Conservation (phyloP, 805 yeast species). For the Wickerhamomyces bovis region DNA sequence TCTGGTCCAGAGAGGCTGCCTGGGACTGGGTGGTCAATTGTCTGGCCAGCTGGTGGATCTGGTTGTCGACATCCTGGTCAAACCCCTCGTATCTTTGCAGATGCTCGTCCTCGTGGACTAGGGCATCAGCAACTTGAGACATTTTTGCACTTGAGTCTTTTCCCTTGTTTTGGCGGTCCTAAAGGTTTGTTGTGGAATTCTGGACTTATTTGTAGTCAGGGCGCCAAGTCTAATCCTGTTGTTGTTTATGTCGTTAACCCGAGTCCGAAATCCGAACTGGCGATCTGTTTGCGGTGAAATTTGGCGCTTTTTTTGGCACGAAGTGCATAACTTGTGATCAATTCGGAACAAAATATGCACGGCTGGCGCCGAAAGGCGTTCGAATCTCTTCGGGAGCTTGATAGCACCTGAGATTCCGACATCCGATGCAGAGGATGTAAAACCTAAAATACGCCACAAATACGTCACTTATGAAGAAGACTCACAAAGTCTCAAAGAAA, state of each 20-base stretch:
- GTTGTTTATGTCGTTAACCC: neutral
- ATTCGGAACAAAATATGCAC: no score
- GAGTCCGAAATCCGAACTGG: neutral
- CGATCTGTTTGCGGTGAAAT: neutral
- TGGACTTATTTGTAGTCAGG: no score
- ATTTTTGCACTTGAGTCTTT: neutral
- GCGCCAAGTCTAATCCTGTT: neutral
- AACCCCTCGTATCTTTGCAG: constrained; percentile 23
- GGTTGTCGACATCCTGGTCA: constrained; percentile 21
- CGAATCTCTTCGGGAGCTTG: no score
- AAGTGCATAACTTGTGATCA: no score
- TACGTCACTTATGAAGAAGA: no score
- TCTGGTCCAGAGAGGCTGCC: neutral
- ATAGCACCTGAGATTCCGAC: no score
- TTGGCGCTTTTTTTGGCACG: no score
- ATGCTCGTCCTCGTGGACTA: neutral
- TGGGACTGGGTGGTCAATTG: constrained; percentile 25
- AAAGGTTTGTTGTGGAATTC: neutral
- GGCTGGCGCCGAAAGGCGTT: no score
- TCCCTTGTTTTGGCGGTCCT: neutral
- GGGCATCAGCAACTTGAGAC: neutral
- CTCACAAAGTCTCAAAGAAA: no score
- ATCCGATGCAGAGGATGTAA: no score
- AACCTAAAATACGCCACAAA: no score
- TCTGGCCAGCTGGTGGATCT: constrained; percentile 31